Conservation (phyloP, 257 asterid genomes). For the Lithospermum erythrorhizon region DNA sequence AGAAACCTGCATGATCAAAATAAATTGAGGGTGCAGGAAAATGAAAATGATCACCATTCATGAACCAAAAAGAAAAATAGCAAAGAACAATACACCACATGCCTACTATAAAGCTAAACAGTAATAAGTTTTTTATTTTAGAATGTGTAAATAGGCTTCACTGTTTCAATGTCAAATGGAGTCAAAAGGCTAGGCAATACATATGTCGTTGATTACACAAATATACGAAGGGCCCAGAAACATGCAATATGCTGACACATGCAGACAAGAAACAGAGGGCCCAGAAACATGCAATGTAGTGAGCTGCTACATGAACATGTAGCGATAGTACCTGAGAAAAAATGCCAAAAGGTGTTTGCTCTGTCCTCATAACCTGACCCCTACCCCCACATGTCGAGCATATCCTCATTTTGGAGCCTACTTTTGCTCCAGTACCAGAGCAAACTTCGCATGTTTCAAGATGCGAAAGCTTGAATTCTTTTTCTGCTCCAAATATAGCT, state of each 20-base stretch:
- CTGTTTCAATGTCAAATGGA: too few species aligned
- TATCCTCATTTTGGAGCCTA: slow-evolving; percentile 90
- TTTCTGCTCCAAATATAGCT: slow-evolving; percentile 91
- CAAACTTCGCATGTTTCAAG: slow-evolving; percentile 90
- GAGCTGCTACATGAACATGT: too few species aligned
- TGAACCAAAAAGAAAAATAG: too few species aligned
- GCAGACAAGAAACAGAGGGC: neutral
- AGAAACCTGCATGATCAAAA: slow-evolving; percentile 47
- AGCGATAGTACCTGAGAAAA: slow-evolving; percentile 69
- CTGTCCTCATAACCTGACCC: slow-evolving; percentile 99
- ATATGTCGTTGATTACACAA: too few species aligned
- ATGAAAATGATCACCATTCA: neutral
- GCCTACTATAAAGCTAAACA: neutral
- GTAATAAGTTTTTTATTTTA: neutral
- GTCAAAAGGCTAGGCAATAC: too few species aligned
- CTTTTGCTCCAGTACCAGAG: slow-evolving; percentile 92
- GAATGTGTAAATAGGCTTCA: neutral
- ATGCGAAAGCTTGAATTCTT: slow-evolving; percentile 85
- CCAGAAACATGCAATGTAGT: neutral
- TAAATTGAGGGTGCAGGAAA: neutral
- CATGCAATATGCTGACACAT: too few species aligned
- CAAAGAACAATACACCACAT: too few species aligned
- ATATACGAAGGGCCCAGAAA: too few species aligned
- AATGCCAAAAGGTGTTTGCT: slow-evolving; percentile 99
- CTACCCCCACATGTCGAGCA: slow-evolving; percentile 98